Base-by-base conservation (phyloP, 257 asterid genomes). In the Striga asiatica region DNA sequence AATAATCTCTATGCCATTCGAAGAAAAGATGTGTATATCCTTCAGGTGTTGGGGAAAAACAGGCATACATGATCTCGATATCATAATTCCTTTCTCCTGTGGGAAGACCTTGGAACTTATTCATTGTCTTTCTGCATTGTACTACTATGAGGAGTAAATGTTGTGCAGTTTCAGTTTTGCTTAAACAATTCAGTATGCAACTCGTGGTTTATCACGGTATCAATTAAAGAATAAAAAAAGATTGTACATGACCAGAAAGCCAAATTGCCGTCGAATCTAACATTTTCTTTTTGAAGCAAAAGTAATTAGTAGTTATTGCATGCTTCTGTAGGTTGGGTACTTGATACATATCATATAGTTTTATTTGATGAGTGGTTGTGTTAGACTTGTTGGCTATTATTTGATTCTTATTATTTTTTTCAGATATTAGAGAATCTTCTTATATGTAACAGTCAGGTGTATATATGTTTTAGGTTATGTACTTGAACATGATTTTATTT, bases 1-100 rank as follows among this genome's bases (percentile, higher is more conserved):
- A 78, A 60, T 62, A 4, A 39, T 58, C 25, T 70, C n/a, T 21
- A 35, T 42, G 22, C 55, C 32, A 9, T 45, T 10, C 19, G n/a
- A 59, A 41, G 2, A 8, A 27, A 27, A n/a, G 7, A 16, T 42
- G 9, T 37, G 16, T 5, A 13, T 12, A 22, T 56, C 31, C 16
- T 31, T 47, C n/a, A 60, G 37, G 13, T 45, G 41, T 51, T 24
- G 29, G 52, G 20, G 55, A 48, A 39, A 31, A 46, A 37, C 38
- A 6, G 34, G 52, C 4, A n/a, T 13, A 34, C 3, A 8, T 34
- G n/a, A 58, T 58, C 21, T 9, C 16, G 16, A 18, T 50, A 8
- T 48, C 38, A 22, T 24, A 3, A 3, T 54, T 23, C 17, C 43
- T 56, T 35, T 25, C 19, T 8, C 38, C 37, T 53, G 1, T 29